A percentile compares a stretch with the other conserved stretches of the same genome.
These are phyloP conservation scores for Crithidia mellificae DNA, from an alignment of 208 protist genomes.

Conservation along the genomic window DNA sequence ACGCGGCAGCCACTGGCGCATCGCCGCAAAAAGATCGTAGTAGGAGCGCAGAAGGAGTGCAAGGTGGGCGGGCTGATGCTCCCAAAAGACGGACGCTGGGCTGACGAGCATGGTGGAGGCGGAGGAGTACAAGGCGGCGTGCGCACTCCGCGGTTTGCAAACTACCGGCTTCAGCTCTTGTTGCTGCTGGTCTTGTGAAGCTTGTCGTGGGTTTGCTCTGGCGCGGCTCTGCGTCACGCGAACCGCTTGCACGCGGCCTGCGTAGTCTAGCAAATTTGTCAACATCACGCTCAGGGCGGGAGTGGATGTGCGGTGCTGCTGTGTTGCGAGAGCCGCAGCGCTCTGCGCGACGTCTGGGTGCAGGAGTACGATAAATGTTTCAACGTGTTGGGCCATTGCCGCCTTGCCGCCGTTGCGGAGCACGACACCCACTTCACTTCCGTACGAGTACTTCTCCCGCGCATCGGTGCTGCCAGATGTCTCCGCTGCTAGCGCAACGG, in stretches of 20 bases:
- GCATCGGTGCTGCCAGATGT: not conserved
- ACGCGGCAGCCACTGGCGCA: constrained; percentile 1
- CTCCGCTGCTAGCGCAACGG: not conserved
- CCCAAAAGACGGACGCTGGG: not conserved
- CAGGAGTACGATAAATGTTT: too few relatives aligned
- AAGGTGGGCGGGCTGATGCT: not conserved
- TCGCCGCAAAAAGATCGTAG: not conserved
- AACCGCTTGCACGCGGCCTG: not conserved
- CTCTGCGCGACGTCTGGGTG: too few relatives aligned
- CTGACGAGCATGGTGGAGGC: too few relatives aligned
- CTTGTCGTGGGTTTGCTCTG: too few relatives aligned
- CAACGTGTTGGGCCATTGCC: not conserved
- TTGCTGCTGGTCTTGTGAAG: too few relatives aligned
- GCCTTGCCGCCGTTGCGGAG: not conserved
- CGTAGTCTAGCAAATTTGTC: not conserved
- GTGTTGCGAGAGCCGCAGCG: not conserved
- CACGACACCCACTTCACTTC: not conserved
- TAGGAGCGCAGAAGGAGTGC: constrained; percentile 1
- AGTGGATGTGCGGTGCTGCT: constrained; percentile 2
- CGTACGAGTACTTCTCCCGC: too few relatives aligned
- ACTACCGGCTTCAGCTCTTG: too few relatives aligned
- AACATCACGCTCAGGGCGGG: not conserved
- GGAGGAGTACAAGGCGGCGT: too few relatives aligned
- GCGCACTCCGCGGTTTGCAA: too few relatives aligned
- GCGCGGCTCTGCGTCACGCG: not conserved